Base-by-base conservation (phyloP, 208 protist species). In the Crithidia expoeki region DNA sequence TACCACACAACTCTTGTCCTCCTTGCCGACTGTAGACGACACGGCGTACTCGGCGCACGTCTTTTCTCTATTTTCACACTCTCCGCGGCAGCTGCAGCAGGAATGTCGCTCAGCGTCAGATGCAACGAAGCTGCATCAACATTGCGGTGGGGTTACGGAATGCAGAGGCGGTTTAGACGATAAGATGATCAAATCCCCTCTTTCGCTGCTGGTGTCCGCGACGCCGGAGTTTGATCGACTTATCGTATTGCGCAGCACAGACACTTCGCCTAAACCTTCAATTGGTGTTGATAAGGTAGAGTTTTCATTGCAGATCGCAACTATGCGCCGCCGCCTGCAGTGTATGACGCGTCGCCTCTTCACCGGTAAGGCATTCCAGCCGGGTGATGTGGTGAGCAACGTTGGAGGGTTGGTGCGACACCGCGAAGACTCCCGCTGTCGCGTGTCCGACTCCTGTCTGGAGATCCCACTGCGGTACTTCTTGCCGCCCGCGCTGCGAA, bases 391-490 rank as follows among this genome's bases (percentile, higher is more conserved):
- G 32, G 89, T 96, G 11, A 84, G 79, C 44, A 70, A 87, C 30
- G 67, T 92, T n/a, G 92, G 92, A 12, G 92, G 92, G 19, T 46
- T 85, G n/a, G 78, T 96, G 50, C 61, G 80, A 12, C 56, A 49
- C 0, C 27, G 46, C 36, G 55, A 28, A 30, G 83, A 93, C 62
- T 0, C 51, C 11, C 86, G 89, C 19, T 82, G 69, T 17, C 81
- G 87, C 12, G 80, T 79, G 33, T 87, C 88, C 21, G 46, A 78
- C 30, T 93, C 92, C 10, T 84, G 88, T 19, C 46, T 96, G 34
- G 71, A 62, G 44, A 88, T 96, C 28, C 92, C 92, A 5, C 62
- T 96, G 69, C 67, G 64, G 27, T 84, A 79, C 51, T 79, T 96
- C 59, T 25, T 92, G 4, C 92, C 88, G 2, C 33, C 72, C 2